phyloP scores from a whole-genome alignment of 2,329 filamentous ascomycete genomes.

The Triangularia verruculosa region DNA sequence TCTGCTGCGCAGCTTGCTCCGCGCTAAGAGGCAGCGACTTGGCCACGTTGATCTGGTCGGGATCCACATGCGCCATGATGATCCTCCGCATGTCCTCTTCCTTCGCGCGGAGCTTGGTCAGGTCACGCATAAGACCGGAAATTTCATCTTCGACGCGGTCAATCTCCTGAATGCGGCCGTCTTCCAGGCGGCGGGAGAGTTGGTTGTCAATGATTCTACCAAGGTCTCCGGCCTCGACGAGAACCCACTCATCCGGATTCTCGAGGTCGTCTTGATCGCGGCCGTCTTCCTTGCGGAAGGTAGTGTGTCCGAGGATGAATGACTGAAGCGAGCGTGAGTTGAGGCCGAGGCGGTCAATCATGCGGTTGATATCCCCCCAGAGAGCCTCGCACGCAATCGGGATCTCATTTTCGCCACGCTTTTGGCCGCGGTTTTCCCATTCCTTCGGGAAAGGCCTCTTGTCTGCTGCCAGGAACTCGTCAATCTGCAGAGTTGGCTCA shows the following conservation, averaged over 20 bases:
- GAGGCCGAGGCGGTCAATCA: conserved; percentile 89
- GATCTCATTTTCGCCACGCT: conserved; percentile 32
- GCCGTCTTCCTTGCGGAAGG: conserved; percentile 49
- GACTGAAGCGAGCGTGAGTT: conserved; percentile 68
- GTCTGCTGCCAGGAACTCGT: conserved; percentile 65
- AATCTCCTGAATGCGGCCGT: conserved; percentile 66
- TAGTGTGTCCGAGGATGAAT: conserved; percentile 66
- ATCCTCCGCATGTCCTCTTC: conserved; percentile 75
- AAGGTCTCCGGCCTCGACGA: conserved; percentile 73
- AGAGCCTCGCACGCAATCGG: conserved; percentile 63
- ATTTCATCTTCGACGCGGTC: conserved; percentile 66
- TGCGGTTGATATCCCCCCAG: conserved; percentile 82
- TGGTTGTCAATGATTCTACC: conserved; percentile 60
- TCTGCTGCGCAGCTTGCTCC: conserved; percentile 80
- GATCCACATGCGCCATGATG: conserved; percentile 67
- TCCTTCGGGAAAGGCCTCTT: conserved; percentile 23
- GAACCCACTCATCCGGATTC: conserved; percentile 63
- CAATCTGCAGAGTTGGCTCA: conserved; percentile 58
- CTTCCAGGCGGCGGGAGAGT: conserved; percentile 62
- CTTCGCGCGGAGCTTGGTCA: conserved; percentile 69
- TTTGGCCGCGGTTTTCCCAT: conserved; percentile 11
- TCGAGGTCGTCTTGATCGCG: conserved; percentile 68
- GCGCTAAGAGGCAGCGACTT: conserved; percentile 73
- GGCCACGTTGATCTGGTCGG: conserved; percentile 61
- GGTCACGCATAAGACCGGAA: conserved; percentile 65